phyloP scores from a whole-genome alignment of 257 asterid genomes.

The Solanum chmielewskii region DNA sequence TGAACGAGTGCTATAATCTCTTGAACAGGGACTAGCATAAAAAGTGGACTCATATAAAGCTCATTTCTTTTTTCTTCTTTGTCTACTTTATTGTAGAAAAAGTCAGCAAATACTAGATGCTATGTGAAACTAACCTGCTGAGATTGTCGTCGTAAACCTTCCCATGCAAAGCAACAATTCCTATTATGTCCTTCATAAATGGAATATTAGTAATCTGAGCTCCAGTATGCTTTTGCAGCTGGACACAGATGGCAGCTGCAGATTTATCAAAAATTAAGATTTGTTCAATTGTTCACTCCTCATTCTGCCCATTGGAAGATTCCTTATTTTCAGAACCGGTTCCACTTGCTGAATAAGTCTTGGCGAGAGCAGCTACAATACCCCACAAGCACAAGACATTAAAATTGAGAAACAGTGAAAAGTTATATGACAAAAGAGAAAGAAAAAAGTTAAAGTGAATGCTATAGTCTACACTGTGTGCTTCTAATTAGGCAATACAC shows the following conservation, averaged over 20 bases:
- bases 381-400: background rate
- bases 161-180: conserved; percentile 72
- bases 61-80: background rate
- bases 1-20: background rate
- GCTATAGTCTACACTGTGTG: background rate
- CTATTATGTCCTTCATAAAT: conserved; percentile 49
- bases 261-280: conserved; percentile 11
- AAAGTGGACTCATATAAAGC: background rate
- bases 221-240: too few relatives aligned
- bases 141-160: conserved; percentile 51
- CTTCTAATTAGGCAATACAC: background rate
- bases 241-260: too few relatives aligned
- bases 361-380: conserved; percentile 48
- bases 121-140: conserved; percentile 52
- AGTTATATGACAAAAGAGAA: background rate
- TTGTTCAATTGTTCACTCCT: conserved; percentile 30
- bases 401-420: background rate
- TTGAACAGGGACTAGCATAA: background rate
- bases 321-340: conserved; percentile 15
- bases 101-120: background rate
- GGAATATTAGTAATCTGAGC: too few relatives aligned
- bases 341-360: conserved; percentile 24
- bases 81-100: background rate
- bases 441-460: background rate
- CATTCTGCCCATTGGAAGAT: conserved; percentile 14